Evolutionary conservation across 2,329 filamentous ascomycete genomes (phyloP).

Genomic region (Dendryphion nanum): DNA sequence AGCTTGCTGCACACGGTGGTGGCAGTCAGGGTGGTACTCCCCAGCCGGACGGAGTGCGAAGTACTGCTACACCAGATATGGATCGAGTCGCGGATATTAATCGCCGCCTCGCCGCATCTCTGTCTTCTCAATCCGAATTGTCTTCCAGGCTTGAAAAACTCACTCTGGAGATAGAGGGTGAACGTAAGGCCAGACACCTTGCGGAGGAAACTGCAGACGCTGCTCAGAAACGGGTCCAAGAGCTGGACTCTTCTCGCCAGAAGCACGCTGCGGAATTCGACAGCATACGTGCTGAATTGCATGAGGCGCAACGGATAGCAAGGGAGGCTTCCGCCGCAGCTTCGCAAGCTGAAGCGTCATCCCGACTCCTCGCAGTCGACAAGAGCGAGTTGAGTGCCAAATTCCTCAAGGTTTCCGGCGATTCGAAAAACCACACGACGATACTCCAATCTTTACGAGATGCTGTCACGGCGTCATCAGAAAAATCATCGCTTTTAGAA

Average conservation of each 20-base stretch:
- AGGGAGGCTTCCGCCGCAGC: slow-evolving; percentile 78
- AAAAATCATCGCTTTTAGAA: slow-evolving; percentile 75
- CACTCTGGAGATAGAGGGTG: slow-evolving; percentile 71
- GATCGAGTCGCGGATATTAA: slow-evolving; percentile 74
- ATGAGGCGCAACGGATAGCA: slow-evolving; percentile 72
- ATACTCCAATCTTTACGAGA: slow-evolving; percentile 74
- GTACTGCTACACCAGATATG: slow-evolving; percentile 58
- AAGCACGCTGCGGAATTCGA: slow-evolving; percentile 83
- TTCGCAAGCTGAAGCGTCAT: slow-evolving; percentile 71
- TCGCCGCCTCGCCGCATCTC: slow-evolving; percentile 75
- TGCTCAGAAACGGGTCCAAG: slow-evolving; percentile 76
- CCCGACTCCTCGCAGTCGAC: slow-evolving; percentile 79
- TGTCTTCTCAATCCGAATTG: slow-evolving; percentile 78
- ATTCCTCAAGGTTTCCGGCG: slow-evolving; percentile 65
- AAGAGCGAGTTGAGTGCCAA: slow-evolving; percentile 73
- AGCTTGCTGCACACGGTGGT: slow-evolving; percentile 74
- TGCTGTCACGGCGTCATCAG: slow-evolving; percentile 75
- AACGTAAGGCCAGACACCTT: slow-evolving; percentile 75
- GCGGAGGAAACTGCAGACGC: slow-evolving; percentile 86
- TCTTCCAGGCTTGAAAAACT: slow-evolving; percentile 71
- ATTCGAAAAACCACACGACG: slow-evolving; percentile 65
- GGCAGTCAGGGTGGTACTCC: slow-evolving; percentile 63
- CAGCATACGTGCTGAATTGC: slow-evolving; percentile 78
- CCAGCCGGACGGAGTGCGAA: slow-evolving; percentile 55
- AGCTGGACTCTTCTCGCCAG: slow-evolving; percentile 81